Evolutionary conservation across 805 yeast genomes (phyloP), one percentile per base, ranked within the genome.

Genomic region (Candida ficus): DNA sequence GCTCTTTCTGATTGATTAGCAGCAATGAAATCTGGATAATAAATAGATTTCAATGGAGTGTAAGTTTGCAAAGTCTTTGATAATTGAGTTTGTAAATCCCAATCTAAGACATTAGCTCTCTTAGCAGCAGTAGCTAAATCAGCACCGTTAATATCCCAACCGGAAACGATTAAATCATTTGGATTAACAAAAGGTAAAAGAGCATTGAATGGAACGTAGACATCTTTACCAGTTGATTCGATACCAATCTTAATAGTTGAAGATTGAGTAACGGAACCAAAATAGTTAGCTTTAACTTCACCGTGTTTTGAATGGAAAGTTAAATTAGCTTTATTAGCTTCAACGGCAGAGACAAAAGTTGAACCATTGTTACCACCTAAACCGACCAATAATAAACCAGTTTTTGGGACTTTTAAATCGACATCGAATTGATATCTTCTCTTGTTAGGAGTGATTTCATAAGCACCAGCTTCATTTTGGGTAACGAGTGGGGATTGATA

Each of bases 331-430:
- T 82, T 87, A 71, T 90, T 90, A 45, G 97, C 95, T 50, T 84
- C 75, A 38, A 81, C 72, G 9, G 96, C 82, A 33, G 91, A 89
- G 40, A 89, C 77, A 49, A 91, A 73, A 12, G 98, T 90, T 44
- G 96, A 75, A 64, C 97, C 98, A 60, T 90, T 90, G 73, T 90
- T 90, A 65, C 98, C 98, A 54, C 97, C 97, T 50, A 90, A 73
- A 53, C 98, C 98, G 27, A 90, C 97, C 47, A 91, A 73, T 78
- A 90, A 66, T 48, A 90, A 70, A 54, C 98, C 98, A 36, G 88
- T 75, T 64, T 83, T 88, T 53, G 96, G 95, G 33, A 81, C 78
- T 42, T 71, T 73, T 60, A 86, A 73, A 53, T 88, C 95, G 38
- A 86, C 81, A 64, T 87, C 86, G 73, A 90, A 91, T 59, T 88